Evolutionary conservation across 2,329 filamentous ascomycete species (phyloP), one percentile per base, ranked within the genome.

Genomic region (Fusarium sp.): DNA sequence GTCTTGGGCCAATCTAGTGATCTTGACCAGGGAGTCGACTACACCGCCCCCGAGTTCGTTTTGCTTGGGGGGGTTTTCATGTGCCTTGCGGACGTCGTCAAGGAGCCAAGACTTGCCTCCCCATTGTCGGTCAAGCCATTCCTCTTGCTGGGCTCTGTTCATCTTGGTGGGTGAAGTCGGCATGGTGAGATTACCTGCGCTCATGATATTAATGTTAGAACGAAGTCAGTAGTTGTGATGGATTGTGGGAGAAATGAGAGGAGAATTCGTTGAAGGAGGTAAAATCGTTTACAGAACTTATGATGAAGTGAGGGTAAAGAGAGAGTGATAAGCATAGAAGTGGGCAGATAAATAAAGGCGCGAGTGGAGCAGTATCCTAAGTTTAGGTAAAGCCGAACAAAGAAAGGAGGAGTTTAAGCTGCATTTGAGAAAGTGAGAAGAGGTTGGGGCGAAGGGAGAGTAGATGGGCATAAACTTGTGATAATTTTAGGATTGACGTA

Each of bases 61-160:
- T 7, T 28, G 16, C 15, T 15, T 16, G 0, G 32, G 37, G 11
- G 25, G 46, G 1, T 25, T 40, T 4, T 42, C 23, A n/a, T 64
- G 50, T 4, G 32, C 43, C 3, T 1, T 2, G 7, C 64, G 50
- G 1, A 67, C 60, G 0, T 50, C 50, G 0, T 35, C 37, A 3
- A 10, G 50, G 5, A 67, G 25, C 64, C 64, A 67, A 30, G 4
- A 11, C 7, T 32, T 33, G 12, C 50, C 50, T 9, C n/a, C 64
- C 64, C 60, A 66, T 40, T 52, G 21, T 13, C 16, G 4, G 16
- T 65, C 59, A 19, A 65, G 62, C 62, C 62, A 65, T 13, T 12
- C 2, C 15, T 21, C 28, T 15, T 50, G 35, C 2, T 4, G 6
- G 9, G 25, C 6, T 32, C 35, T 59, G 10, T 0, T 6, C 2